Conservation (phyloP, 2,329 filamentous ascomycete species). For the Fusarium coffeatum region DNA sequence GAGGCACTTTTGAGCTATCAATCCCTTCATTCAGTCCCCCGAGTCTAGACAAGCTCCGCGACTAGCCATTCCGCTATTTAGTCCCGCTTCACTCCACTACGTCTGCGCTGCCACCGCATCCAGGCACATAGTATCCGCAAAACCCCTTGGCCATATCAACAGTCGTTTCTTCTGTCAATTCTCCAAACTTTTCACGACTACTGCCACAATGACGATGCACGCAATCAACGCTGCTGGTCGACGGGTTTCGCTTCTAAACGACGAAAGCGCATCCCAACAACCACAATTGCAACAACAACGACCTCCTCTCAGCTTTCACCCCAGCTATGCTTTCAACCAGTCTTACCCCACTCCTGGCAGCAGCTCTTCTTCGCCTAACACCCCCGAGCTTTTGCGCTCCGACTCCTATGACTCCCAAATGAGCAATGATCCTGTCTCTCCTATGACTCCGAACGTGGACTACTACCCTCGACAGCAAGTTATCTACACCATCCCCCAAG, state of each 20-base stretch:
- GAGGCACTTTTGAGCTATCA: slow-evolving; percentile 29
- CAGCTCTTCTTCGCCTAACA: slow-evolving; percentile 61
- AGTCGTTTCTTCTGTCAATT: neutral
- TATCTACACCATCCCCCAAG: slow-evolving; percentile 54
- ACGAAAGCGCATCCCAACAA: slow-evolving; percentile 45
- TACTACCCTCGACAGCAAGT: slow-evolving; percentile 55
- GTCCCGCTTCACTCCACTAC: slow-evolving; percentile 26
- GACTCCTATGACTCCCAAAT: slow-evolving; percentile 71
- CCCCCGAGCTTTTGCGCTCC: slow-evolving; percentile 69
- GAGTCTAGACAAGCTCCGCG: slow-evolving; percentile 31
- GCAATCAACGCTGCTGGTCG: slow-evolving; percentile 67
- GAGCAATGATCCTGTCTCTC: slow-evolving; percentile 66
- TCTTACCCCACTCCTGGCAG: slow-evolving; percentile 54
- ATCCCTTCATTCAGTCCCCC: slow-evolving; percentile 10
- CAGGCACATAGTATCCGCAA: slow-evolving; percentile 16
- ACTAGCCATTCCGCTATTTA: slow-evolving; percentile 35
- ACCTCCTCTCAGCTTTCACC: slow-evolving; percentile 50
- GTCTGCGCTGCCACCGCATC: slow-evolving; percentile 18
- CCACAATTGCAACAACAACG: slow-evolving; percentile 24
- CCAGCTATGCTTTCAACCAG: slow-evolving; percentile 50
- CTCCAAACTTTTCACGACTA: neutral
- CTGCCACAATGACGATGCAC: slow-evolving; percentile 57
- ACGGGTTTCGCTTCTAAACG: slow-evolving; percentile 70
- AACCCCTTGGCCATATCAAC: slow-evolving; percentile 12
- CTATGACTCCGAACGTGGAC: slow-evolving; percentile 64